phyloP scores from a whole-genome alignment of 163 green algal genomes.

The Coccomyxa subellipsoidea region DNA sequence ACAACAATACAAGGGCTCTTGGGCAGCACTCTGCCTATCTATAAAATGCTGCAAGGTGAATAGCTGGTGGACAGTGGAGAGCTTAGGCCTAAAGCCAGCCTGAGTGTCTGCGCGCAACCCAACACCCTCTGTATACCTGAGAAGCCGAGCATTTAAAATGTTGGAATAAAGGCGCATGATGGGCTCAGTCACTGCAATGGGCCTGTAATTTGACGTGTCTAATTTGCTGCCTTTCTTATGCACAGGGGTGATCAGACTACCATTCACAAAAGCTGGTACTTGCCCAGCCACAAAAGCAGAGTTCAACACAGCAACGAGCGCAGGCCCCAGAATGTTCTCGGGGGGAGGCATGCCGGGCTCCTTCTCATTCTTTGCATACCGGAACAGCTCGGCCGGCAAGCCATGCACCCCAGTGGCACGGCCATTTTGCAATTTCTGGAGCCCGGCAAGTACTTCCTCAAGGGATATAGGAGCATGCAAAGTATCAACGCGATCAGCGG shows the following conservation, averaged over 20 bases:
- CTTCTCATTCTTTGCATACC: not conserved
- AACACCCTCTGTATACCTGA: not conserved
- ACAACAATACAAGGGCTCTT: too few species aligned
- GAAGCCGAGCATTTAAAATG: not conserved
- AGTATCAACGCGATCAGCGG: not conserved
- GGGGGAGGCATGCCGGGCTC: not conserved
- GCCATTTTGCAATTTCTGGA: not conserved
- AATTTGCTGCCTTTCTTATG: too few species aligned
- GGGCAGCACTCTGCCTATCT: too few species aligned
- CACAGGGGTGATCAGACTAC: too few species aligned
- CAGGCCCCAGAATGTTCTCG: not conserved
- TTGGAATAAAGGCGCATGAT: not conserved
- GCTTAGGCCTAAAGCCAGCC: too few species aligned
- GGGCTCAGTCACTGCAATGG: too few species aligned
- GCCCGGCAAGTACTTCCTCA: not conserved
- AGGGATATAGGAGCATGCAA: not conserved
- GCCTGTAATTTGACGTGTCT: too few species aligned
- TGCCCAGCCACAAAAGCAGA: too few species aligned
- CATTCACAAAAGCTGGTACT: too few species aligned
- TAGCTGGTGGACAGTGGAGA: too few species aligned
- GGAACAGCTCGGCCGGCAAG: not conserved
- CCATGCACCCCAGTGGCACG: not conserved
- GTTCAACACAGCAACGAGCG: too few species aligned
- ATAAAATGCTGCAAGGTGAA: too few species aligned
- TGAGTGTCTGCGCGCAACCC: not conserved